Conservation (phyloP, 306 rosid species). For the Oemleria cerasiformis region DNA sequence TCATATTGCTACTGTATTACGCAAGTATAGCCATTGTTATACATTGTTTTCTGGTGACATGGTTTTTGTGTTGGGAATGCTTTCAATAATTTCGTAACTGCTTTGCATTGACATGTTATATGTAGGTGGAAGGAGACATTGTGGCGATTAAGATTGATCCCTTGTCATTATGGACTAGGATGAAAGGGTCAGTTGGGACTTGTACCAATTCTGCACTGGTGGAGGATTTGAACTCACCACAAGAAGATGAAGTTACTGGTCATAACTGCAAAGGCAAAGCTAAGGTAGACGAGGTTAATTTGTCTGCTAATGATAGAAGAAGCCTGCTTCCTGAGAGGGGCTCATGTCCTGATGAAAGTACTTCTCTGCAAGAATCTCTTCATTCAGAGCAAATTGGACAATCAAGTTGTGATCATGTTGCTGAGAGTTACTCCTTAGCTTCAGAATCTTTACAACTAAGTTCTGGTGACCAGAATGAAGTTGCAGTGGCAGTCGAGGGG, state of each 20-base stretch:
- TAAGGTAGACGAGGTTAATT: slow-evolving; percentile 36
- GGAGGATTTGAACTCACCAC: slow-evolving; percentile 37
- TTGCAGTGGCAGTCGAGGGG: slow-evolving; percentile 42
- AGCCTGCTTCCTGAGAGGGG: slow-evolving; percentile 30
- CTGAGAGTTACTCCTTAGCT: slow-evolving; percentile 26
- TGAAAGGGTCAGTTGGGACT: slow-evolving; percentile 59
- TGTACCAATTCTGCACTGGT: slow-evolving; percentile 33
- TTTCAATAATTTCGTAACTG: slow-evolving; percentile 18
- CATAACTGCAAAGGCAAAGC: slow-evolving; percentile 46
- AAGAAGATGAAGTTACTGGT: slow-evolving; percentile 36
- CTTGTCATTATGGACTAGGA: slow-evolving; percentile 62
- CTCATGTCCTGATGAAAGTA: slow-evolving; percentile 19
- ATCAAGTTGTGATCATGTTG: slow-evolving; percentile 27
- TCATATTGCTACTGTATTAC: neutral
- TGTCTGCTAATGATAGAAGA: slow-evolving; percentile 31
- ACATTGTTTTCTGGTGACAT: neutral
- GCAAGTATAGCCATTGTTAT: neutral
- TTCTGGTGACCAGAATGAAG: slow-evolving; percentile 39
- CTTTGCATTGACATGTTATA: slow-evolving; percentile 12
- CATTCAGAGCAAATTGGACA: slow-evolving; percentile 28
- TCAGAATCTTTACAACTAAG: slow-evolving; percentile 32
- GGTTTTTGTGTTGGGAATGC: neutral
- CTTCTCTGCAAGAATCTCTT: slow-evolving; percentile 25
- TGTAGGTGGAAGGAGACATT: slow-evolving; percentile 84
- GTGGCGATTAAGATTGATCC: slow-evolving; percentile 76